A percentile compares a stretch with the other conserved stretches of the same genome.
Conservation (phyloP, 2,329 filamentous ascomycete genomes). For the Botrytis sinoallii region DNA sequence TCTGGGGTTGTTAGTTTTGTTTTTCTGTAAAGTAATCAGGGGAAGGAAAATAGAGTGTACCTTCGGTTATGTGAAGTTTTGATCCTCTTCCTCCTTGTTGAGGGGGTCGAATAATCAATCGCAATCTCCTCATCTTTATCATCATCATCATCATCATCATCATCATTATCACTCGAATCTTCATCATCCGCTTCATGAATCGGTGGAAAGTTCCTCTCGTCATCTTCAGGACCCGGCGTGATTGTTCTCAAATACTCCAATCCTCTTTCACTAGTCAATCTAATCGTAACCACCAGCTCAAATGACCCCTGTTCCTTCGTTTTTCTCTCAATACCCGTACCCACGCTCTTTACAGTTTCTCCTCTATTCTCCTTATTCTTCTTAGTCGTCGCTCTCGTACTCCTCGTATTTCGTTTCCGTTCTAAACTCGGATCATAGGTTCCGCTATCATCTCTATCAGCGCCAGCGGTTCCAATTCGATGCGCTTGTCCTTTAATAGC, state of each 20-base stretch:
- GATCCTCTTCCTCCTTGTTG: neutral
- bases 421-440: constrained; percentile 31
- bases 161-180: neutral
- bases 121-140: neutral
- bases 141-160: neutral
- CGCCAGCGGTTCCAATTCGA: constrained; percentile 23
- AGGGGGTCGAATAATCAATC: neutral
- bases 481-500: constrained; percentile 21
- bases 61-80: constrained; percentile 16
- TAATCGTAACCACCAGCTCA: constrained; percentile 24
- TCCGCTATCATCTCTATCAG: constrained; percentile 35
- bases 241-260: neutral
- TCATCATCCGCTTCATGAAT: constrained; percentile 13
- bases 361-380: neutral
- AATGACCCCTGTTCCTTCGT: constrained; percentile 16
- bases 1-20: constrained; percentile 21
- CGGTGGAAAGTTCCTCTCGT: neutral
- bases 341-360: neutral
- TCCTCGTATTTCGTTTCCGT: neutral
- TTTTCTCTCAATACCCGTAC: constrained; percentile 1
- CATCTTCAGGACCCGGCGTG: constrained; percentile 1
- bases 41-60: neutral
- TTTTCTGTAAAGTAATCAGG: too few relatives aligned
- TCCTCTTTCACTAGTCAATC: neutral
- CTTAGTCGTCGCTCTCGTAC: constrained; percentile 2